Base-by-base conservation (phyloP, 225 moss, liverwort and hornwort species). In the Rhytidiadelphus loreus region DNA sequence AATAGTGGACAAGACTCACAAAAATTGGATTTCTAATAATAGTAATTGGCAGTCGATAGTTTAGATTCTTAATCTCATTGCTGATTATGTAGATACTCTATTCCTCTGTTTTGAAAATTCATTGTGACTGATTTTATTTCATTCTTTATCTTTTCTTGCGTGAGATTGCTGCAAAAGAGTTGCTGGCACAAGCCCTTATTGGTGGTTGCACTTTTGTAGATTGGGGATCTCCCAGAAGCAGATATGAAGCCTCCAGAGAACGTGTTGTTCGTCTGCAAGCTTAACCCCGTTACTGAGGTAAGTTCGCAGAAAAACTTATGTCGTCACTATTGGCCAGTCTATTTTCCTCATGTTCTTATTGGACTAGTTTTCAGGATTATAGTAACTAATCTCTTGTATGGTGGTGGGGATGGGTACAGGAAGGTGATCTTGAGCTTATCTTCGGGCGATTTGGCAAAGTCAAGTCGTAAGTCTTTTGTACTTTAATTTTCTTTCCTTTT, bases 151-250 rank as follows among this genome's bases (percentile, higher is more conserved):
- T 83, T 83, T 57, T 78, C 71, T 83, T 80, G 46, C 57, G 72
- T 46, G 83, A 84, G 39, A 41, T 77, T 39, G 56, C 62, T 83
- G n/a, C 65, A 41, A 23, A 26, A 52, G 63, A 63, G 41, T 87
- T 50, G 30, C 62, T 77, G 29, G 60, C 76, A 66, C 32, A 80
- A 44, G 25, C 44, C 68, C 64, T 88, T 41, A 65, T 39, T 57
- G 57, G 46, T 92, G 87, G 50, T 89, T 82, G 85, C 83, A 50
- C 60, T 87, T 90, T 62, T 70, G 86, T 90, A 98, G 98, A 97
- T 99, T 76, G 99, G 99, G 84, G 99, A 99, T 86, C 96, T 99
- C 79, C 99, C 99, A 81, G 99, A 99, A 88, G 99, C 99, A 60
- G 96, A 97, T 60, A 93, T 95, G 79, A 96, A 96, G 90, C 99